Base-by-base conservation (phyloP, 257 asterid species). In the Solanum etuberosum region DNA sequence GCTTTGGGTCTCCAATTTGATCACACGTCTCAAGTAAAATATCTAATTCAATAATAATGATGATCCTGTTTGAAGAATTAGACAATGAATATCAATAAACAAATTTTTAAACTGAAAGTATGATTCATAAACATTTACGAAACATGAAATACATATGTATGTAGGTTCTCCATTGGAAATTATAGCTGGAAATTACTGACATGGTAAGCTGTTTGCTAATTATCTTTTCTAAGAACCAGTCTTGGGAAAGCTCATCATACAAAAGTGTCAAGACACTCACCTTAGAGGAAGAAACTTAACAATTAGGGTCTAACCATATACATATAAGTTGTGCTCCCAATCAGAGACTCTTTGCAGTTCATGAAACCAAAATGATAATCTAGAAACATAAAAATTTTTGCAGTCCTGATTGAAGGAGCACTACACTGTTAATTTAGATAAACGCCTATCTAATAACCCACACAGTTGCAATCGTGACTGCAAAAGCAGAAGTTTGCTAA, bases 1-100 rank as follows among this genome's bases (percentile, higher is more conserved):
- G 94, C 83, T 83, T 94, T 15, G 98, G 98, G 10, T 89, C 89
- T 32, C 99, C 99, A 93, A 96, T 93, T 83, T 83, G 90, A 89
- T 95, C 96, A 90, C 95, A 97, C 34, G 65, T 86, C 34, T 90
- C 94, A 67, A 88, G 90, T 78, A 95, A 84, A 86, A 97, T 92
- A 7, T 93, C 97, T 87, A 97, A 87, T 80, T 94, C 93, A 83
- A 94, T 81, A 88, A 96, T 91, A 77, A 97, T 97, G 89, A 94
- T 89, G 78, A 97, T 96, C 94, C 99, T 97, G 99, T 91, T 61
- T 91, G 87, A 80, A 81, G 35, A 81, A 34, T 25, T 51, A 91
- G 73, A 23, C 48, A 42, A 32, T 65, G 46, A 51, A 85, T 27
- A 86, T 67, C 86, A 35, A 76, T 80, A 32, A 83, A 85, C 48